Conservation (phyloP, 2,329 filamentous ascomycete genomes). For the Trichoderma lentiforme region DNA sequence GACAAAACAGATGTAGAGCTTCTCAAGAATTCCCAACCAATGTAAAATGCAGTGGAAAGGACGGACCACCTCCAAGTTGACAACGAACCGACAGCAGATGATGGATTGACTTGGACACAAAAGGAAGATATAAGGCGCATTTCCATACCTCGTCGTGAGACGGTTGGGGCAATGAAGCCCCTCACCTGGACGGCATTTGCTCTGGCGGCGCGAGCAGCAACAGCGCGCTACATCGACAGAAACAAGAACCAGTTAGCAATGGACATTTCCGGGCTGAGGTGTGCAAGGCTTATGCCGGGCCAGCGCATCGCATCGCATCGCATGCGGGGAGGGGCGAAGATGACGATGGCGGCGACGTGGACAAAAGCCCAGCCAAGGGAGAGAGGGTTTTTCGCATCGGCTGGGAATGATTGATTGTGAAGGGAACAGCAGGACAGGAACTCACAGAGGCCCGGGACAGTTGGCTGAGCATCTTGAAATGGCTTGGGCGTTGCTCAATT, state of each 20-base stretch:
- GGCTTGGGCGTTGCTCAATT: conserved; percentile 45
- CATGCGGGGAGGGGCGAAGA: conserved; percentile 20
- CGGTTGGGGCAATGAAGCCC: conserved; percentile 58
- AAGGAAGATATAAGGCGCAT: neutral
- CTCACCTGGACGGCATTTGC: conserved; percentile 46
- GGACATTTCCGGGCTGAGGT: neutral
- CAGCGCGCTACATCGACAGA: conserved; percentile 29
- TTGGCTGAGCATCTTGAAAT: conserved; percentile 51
- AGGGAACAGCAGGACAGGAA: conserved; percentile 20
- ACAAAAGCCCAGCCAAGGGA: neutral
- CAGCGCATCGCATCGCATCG: conserved; percentile 42
- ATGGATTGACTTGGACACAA: neutral
- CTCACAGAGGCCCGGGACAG: conserved; percentile 56
- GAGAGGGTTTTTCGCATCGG: neutral
- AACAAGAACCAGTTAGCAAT: conserved; percentile 11
- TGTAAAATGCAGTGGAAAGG: neutral
- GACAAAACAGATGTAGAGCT: neutral
- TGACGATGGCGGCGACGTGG: conserved; percentile 7
- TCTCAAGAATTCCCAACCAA: neutral
- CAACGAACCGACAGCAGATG: neutral
- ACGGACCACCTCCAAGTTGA: neutral
- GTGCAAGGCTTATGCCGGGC: conserved; percentile 26
- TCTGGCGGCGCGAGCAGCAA: conserved; percentile 45
- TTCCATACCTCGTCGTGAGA: conserved; percentile 59
- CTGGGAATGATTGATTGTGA: neutral